Evolutionary conservation across 2,329 filamentous ascomycete species (phyloP), one percentile per base, ranked within the genome.

Genomic region (Zymoseptoria brevis): DNA sequence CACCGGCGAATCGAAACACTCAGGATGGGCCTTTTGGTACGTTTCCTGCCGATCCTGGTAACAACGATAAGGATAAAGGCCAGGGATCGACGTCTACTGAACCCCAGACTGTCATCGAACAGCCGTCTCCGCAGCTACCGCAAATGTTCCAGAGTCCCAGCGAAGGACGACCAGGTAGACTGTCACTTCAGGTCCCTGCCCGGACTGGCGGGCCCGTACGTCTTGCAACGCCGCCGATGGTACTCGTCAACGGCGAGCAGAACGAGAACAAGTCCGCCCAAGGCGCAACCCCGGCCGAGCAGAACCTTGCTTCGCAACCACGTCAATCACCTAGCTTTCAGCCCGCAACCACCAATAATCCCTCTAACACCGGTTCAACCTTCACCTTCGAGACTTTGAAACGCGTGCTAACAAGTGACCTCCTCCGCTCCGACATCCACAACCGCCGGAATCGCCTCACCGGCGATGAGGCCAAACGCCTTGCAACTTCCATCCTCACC

Each of bases 1-100:
- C 92, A 50, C 89, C 90, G 0, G 88, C 86, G 58, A 89, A 87
- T 66, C 82, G 85, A 24, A 81, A 80, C n/a, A 79, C 81, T 0
- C 79, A 83, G 13, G 85, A 89, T 63, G 84, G 84, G 0, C 84
- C 87, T 0, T 89, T 86, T 64, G 85, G 85, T 4, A 87, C 87
- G 0, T 88, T 88, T 64, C 85, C 87, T 3, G 83, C 82, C 13
- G 84, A 84, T 62, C 81, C 83, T 29, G 35, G 16, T 45, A 73
- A 59, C 7, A 67, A 66, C 45, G 64, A 61, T 1, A 66, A 60
- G 55, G 35, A 50, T 49, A 62, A 55, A 53, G 60, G 60, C 16
- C 51, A 65, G 53, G 53, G 68, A 54, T 45, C 50, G 7, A 35
- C 41, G 0, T 29, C 51, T 41, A n/a, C 52, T 24, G 51, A 57